These are phyloP conservation scores for Colletotrichum ledebouriae DNA, from an alignment of 2,329 filamentous ascomycete genomes.

Conservation along the genomic window DNA sequence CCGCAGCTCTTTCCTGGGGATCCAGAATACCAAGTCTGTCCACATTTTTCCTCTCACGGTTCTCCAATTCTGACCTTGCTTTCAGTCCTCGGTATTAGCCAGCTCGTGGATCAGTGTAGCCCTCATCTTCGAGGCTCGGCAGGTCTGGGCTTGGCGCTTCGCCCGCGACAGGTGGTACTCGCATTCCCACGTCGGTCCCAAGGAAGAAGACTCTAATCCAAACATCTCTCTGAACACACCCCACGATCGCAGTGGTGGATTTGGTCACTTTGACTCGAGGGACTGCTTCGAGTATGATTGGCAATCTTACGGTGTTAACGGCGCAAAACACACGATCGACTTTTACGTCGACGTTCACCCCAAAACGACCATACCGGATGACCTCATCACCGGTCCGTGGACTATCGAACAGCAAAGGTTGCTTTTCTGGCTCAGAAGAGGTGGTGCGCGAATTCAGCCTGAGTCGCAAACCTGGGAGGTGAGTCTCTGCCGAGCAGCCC, in stretches of 20 bases:
- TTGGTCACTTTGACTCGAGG: slow-evolving; percentile 50
- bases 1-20: slow-evolving; percentile 52
- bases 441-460: slow-evolving; percentile 51
- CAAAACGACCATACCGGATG: slow-evolving; percentile 54
- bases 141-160: slow-evolving; percentile 60
- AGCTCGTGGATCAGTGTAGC: slow-evolving; percentile 60
- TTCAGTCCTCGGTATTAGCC: slow-evolving; percentile 58
- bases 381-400: slow-evolving; percentile 59
- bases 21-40: slow-evolving; percentile 58
- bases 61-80: slow-evolving; percentile 22
- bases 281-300: slow-evolving; percentile 56
- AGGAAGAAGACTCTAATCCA: slow-evolving; percentile 39
- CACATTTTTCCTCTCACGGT: no score
- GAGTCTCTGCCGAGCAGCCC: not conserved
- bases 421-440: slow-evolving; percentile 61
- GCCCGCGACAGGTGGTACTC: slow-evolving; percentile 52
- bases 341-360: slow-evolving; percentile 55
- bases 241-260: slow-evolving; percentile 46
- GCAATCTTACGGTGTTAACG: slow-evolving; percentile 26
- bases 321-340: slow-evolving; percentile 27
- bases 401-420: slow-evolving; percentile 54
- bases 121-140: slow-evolving; percentile 62
- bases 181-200: slow-evolving; percentile 45
- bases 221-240: slow-evolving; percentile 30
- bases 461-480: slow-evolving; percentile 57